Evolutionary conservation across 2,329 filamentous ascomycete species (phyloP), one percentile per base, ranked within the genome.

Genomic region (Phialophora macrospora): DNA sequence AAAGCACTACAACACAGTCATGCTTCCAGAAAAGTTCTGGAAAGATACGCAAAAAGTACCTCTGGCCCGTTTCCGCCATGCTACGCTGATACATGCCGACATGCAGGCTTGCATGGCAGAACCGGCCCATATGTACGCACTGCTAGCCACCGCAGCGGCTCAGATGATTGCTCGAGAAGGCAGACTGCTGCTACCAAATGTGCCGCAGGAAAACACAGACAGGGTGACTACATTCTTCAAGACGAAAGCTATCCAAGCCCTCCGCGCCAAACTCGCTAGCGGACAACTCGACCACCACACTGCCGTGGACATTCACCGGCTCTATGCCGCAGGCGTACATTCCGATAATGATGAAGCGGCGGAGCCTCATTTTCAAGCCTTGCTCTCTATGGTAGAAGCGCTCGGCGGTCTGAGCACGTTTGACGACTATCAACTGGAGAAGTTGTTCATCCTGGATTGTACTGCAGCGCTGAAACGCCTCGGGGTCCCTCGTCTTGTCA

Each of bases 1-100:
- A 28, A 46, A 49, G 20, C 62, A 70, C 44, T 69, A 68, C 62
- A 67, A 66, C 22, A 65, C 62, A 1, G 41, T 63, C 11, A 57
- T 70, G 32, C 63, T 71, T 12, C 68, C 68, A 3, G 69, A 68
- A 28, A 67, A 60, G 24, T 71, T 69, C 56, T 68, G 66, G 61
- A 63, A 62, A 38, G 70, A 71, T 49, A 55, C 62, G 11, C 61
- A 60, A 54, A 66, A 62, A n/a, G 60, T 64, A n/a, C 56, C 64
- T 12, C 17, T 69, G 28, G 55, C 60, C 24, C 63, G 64, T 44
- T 63, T 66, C 9, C 61, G 70, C n/a, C 68, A 71, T 58, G 66
- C 68, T 9, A 26, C 49, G 4, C 60, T 55, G 22, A 66, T 71
- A 12, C 66, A 70, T 28, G 66, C 62, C 24, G 70, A 71, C 41